phyloP scores from a whole-genome alignment of 2,329 filamentous ascomycete genomes.

The Aspergillus jensenii region DNA sequence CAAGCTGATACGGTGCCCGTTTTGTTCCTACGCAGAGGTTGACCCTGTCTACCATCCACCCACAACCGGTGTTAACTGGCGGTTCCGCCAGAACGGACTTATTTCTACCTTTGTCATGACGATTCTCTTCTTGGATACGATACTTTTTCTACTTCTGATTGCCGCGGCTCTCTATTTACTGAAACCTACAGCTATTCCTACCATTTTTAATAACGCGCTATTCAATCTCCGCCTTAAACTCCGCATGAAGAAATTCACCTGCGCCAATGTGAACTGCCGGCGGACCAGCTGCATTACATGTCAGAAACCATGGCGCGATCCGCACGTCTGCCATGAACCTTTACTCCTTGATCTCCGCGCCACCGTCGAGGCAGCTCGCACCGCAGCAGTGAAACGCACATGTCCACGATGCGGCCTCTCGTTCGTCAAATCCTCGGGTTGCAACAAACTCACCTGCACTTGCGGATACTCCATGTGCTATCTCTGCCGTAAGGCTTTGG shows the following conservation, averaged over 20 bases:
- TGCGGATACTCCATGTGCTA: slow-evolving; percentile 99
- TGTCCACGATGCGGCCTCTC: slow-evolving; percentile 88
- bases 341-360: slow-evolving; percentile 78
- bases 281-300: slow-evolving; percentile 79
- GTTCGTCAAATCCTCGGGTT: slow-evolving; percentile 90
- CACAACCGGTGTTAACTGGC: slow-evolving; percentile 54
- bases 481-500: slow-evolving; percentile 74
- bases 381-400: slow-evolving; percentile 88
- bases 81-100: slow-evolving; percentile 56
- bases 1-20: slow-evolving; percentile 80
- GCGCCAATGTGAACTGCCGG: slow-evolving; percentile 67
- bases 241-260: slow-evolving; percentile 75
- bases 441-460: slow-evolving; percentile 94
- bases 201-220: slow-evolving; percentile 60
- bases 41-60: slow-evolving; percentile 70
- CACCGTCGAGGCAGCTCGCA: slow-evolving; percentile 89
- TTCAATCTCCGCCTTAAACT: slow-evolving; percentile 67
- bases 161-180: slow-evolving; percentile 58
- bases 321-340: slow-evolving; percentile 87
- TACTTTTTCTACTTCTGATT: slow-evolving; percentile 51
- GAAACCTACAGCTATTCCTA: slow-evolving; percentile 48
- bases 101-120: slow-evolving; percentile 53
- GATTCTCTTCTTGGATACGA: slow-evolving; percentile 43
- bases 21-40: slow-evolving; percentile 87
- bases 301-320: slow-evolving; percentile 78